Evolutionary conservation across 2,329 filamentous ascomycete species (phyloP).

Genomic region (Mariannaea elegans): DNA sequence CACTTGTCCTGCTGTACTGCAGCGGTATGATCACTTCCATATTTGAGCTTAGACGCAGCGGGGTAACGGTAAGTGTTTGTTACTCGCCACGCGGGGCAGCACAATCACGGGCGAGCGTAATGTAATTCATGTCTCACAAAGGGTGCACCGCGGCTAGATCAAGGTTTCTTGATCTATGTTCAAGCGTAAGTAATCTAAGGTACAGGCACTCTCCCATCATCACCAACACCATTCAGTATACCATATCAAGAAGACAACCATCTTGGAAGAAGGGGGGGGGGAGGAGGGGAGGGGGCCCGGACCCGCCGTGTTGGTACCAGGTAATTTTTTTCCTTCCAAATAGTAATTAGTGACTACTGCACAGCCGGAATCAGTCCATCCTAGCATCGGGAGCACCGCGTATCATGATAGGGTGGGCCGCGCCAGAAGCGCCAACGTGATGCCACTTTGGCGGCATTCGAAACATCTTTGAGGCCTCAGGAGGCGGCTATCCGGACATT

Average conservation of each 20-base stretch:
- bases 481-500: background rate
- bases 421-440: constrained; percentile 11
- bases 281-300: background rate
- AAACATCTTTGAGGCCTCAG: constrained; percentile 8
- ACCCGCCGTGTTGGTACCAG: background rate
- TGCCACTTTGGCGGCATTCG: constrained; percentile 9
- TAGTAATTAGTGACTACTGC: background rate
- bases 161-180: background rate
- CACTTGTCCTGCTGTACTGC: too few relatives aligned
- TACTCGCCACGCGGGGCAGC: background rate
- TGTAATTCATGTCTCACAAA: background rate
- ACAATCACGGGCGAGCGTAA: background rate
- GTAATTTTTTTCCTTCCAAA: background rate
- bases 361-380: constrained; percentile 5
- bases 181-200: background rate
- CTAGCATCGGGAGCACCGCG: background rate
- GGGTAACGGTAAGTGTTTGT: too few relatives aligned
- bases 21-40: too few relatives aligned
- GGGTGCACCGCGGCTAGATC: background rate
- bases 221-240: background rate
- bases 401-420: constrained; percentile 8
- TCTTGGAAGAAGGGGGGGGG: too few relatives aligned
- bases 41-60: background rate
- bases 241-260: background rate
- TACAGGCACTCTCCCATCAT: background rate